Percentiles rank a stretch among this genome's conserved stretches.
These are phyloP conservation scores for Xylariaceae sp. DNA, from an alignment of 2,329 filamentous ascomycete genomes.

Conservation along the genomic window DNA sequence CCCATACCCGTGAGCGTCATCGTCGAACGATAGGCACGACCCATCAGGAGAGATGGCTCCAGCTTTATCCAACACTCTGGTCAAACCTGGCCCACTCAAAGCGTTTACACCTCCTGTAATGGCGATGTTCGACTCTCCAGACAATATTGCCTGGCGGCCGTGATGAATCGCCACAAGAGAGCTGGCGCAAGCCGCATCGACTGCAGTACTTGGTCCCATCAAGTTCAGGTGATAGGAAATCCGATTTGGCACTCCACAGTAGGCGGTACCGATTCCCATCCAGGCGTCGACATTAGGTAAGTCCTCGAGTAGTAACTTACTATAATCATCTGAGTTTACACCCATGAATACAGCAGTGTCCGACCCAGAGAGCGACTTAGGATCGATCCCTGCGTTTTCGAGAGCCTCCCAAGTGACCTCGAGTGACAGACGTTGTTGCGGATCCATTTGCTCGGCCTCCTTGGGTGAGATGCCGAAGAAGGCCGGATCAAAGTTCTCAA, in stretches of 20 bases:
- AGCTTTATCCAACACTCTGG: constrained; percentile 39
- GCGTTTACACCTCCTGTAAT: constrained; percentile 45
- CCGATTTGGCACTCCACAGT: constrained; percentile 45
- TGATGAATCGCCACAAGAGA: constrained; percentile 43
- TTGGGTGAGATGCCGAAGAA: constrained; percentile 25
- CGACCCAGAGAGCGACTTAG: constrained; percentile 47
- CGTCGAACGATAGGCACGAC: constrained; percentile 34
- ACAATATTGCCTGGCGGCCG: constrained; percentile 40
- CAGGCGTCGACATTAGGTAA: constrained; percentile 45
- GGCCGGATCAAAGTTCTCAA: constrained; percentile 23
- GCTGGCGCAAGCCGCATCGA: constrained; percentile 48
- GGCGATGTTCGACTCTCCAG: constrained; percentile 40
- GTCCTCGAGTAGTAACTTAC: constrained; percentile 46
- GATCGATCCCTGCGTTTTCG: constrained; percentile 44
- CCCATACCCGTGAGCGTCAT: constrained; percentile 36
- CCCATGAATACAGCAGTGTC: constrained; percentile 44
- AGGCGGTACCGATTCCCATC: constrained; percentile 50
- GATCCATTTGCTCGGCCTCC: constrained; percentile 28
- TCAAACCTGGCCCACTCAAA: constrained; percentile 42
- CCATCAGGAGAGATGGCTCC: constrained; percentile 38
- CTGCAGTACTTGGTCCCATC: constrained; percentile 42
- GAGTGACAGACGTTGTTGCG: constrained; percentile 23
- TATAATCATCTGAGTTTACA: constrained; percentile 46
- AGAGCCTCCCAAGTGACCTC: constrained; percentile 26
- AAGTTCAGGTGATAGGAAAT: constrained; percentile 45